Percentiles rank a stretch among this genome's conserved stretches.
phyloP scores from a whole-genome alignment of 1,284 basidiomycete species.

The Earliella scabrosa region DNA sequence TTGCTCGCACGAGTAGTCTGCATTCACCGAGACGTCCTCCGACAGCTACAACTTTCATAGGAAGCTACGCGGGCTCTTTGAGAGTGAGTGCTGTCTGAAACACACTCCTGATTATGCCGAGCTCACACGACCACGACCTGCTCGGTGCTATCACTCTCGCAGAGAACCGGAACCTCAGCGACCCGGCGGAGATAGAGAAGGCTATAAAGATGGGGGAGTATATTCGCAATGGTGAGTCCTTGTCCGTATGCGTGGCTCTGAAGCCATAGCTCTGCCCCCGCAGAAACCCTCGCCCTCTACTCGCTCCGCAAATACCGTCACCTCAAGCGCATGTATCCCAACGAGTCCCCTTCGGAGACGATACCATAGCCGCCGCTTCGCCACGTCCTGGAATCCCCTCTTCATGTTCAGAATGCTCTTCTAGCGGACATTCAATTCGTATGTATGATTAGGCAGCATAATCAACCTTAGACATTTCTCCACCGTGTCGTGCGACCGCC shows the following conservation, averaged over 20 bases:
- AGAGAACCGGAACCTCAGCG: constrained; percentile 77
- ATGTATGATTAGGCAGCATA: constrained; percentile 12
- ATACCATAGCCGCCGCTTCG: constrained; percentile 1
- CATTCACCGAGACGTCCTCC: constrained; percentile 6
- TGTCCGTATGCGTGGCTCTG: background rate
- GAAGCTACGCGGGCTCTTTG: constrained; percentile 69
- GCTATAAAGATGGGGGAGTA: constrained; percentile 84
- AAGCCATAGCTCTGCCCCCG: background rate
- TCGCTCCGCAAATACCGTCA: constrained; percentile 87
- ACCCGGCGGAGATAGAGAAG: constrained; percentile 77
- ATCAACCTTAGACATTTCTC: background rate
- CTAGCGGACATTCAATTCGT: too few relatives aligned
- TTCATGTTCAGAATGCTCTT: too few relatives aligned
- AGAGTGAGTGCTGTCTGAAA: constrained; percentile 54
- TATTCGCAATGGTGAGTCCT: constrained; percentile 82
- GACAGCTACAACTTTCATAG: constrained; percentile 76
- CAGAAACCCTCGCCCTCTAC: constrained; percentile 88
- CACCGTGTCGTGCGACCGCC: too few relatives aligned
- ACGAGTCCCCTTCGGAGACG: constrained; percentile 21
- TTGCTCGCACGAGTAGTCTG: constrained; percentile 3
- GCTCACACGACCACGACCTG: too few relatives aligned
- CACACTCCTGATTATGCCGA: too few relatives aligned
- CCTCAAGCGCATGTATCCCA: constrained; percentile 75
- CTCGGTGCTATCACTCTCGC: too few relatives aligned
- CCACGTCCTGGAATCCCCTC: too few relatives aligned